Evolutionary conservation across 305 asterid species (phyloP).

Genomic region (Coffea humblotiana): DNA sequence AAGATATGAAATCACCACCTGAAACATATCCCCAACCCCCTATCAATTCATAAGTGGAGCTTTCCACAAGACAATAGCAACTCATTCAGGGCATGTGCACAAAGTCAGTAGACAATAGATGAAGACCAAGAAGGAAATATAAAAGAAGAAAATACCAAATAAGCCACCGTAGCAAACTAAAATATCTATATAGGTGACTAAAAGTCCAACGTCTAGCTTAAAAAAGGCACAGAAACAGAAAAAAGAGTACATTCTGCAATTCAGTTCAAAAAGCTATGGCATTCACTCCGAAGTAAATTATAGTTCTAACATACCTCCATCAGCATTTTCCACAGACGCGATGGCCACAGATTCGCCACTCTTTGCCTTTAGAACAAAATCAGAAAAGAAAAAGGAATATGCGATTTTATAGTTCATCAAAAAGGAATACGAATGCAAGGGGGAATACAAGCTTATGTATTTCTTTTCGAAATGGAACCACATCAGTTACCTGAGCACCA

Average conservation of each 20-base stretch:
- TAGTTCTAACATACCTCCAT: conserved; percentile 14
- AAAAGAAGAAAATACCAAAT: not conserved
- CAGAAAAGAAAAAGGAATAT: not conserved
- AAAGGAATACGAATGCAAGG: not conserved
- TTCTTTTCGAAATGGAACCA: conserved; percentile 13
- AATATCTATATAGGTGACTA: not conserved
- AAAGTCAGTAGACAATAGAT: not conserved
- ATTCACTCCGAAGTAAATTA: not conserved
- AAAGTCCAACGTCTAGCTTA: not conserved
- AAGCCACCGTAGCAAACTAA: not conserved
- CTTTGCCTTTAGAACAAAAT: not conserved
- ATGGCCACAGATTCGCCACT: not conserved
- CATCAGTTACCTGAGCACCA: conserved; percentile 42
- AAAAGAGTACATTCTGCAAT: not conserved
- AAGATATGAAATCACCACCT: not conserved
- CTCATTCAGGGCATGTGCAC: not conserved
- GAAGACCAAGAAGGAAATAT: not conserved
- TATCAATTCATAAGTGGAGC: not conserved
- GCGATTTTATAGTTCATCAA: conserved; percentile 1
- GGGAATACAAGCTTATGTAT: not conserved
- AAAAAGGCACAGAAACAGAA: too few relatives aligned
- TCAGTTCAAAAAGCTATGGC: not conserved
- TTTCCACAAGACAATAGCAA: not conserved
- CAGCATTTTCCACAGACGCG: not conserved
- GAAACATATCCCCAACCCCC: not conserved